A percentile compares a stretch with the other conserved stretches of the same genome.
These are phyloP conservation scores for Pichia membranifaciens DNA, from an alignment of 805 yeast genomes.

Conservation along the genomic window DNA sequence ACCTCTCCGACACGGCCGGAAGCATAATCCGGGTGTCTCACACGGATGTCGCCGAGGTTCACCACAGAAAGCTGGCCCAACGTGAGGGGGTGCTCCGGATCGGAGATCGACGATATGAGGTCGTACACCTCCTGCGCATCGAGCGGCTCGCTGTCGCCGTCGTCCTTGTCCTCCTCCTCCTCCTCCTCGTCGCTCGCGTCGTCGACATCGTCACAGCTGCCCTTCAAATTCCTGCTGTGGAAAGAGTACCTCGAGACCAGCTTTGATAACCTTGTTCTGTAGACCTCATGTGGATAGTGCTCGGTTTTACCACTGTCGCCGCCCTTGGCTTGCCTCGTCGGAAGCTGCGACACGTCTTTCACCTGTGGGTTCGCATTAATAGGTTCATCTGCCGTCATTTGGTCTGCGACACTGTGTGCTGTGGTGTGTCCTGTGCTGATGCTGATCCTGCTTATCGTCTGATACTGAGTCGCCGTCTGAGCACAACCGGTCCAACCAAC, in stretches of 20 bases:
- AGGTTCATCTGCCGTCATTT: conserved; percentile 40
- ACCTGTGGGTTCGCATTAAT: conserved; percentile 90
- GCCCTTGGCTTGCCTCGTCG: conserved; percentile 43
- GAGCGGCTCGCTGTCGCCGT: conserved; percentile 48
- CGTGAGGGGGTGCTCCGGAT: conserved; percentile 96
- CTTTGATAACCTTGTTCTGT: neutral
- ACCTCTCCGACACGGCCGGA: conserved; percentile 61
- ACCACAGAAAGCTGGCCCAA: conserved; percentile 94
- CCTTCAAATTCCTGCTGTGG: neutral
- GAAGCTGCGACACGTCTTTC: conserved; percentile 67
- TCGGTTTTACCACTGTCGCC: neutral
- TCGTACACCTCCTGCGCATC: conserved; percentile 91
- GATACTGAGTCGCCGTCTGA: no score
- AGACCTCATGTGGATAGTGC: conserved; percentile 2
- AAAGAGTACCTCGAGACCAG: conserved; percentile 4
- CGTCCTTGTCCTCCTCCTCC: neutral
- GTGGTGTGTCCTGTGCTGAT: neutral
- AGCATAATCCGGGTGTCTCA: conserved; percentile 50
- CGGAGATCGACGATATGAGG: conserved; percentile 78
- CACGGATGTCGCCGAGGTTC: conserved; percentile 71
- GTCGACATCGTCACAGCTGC: no score
- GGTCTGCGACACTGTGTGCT: no score
- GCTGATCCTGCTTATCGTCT: no score
- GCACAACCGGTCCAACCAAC: no score
- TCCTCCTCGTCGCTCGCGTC: neutral